Evolutionary conservation across 176 grass and related monocot genomes (phyloP).

Genomic region (Oryza meridionalis): DNA sequence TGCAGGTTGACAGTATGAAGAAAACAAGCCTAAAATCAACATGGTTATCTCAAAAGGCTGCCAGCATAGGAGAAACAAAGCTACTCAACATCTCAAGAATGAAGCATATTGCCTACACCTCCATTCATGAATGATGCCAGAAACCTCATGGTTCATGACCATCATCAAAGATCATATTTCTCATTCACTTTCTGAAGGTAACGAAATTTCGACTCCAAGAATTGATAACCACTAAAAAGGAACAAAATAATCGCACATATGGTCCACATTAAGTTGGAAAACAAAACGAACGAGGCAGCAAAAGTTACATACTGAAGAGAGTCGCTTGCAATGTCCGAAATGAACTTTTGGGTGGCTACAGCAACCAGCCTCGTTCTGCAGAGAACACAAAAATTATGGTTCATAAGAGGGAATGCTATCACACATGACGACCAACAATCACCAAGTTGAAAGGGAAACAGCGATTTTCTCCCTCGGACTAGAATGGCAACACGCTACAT

Average conservation of each 20-base stretch:
- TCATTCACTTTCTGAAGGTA: background rate
- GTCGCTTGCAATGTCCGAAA: slow-evolving; percentile 89
- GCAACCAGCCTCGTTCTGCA: slow-evolving; percentile 89
- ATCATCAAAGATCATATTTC: background rate
- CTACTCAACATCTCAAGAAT: background rate
- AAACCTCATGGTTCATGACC: background rate
- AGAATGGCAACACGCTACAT: background rate
- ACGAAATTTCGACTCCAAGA: background rate
- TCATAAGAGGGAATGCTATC: background rate
- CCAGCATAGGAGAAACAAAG: background rate
- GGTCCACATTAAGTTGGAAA: background rate
- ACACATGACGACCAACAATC: background rate
- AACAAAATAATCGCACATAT: background rate
- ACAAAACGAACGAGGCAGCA: background rate
- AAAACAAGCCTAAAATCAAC: background rate
- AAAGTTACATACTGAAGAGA: slow-evolving; percentile 82
- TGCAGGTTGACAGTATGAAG: background rate
- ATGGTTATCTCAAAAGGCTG: background rate
- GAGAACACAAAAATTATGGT: slow-evolving; percentile 31
- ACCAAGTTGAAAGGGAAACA: background rate
- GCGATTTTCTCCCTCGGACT: background rate
- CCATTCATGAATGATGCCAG: background rate
- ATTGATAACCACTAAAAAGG: background rate
- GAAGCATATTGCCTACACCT: background rate
- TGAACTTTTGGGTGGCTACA: slow-evolving; percentile 95